These are phyloP conservation scores for Epichloe festucae DNA, from an alignment of 2,329 filamentous ascomycete genomes.

Conservation along the genomic window DNA sequence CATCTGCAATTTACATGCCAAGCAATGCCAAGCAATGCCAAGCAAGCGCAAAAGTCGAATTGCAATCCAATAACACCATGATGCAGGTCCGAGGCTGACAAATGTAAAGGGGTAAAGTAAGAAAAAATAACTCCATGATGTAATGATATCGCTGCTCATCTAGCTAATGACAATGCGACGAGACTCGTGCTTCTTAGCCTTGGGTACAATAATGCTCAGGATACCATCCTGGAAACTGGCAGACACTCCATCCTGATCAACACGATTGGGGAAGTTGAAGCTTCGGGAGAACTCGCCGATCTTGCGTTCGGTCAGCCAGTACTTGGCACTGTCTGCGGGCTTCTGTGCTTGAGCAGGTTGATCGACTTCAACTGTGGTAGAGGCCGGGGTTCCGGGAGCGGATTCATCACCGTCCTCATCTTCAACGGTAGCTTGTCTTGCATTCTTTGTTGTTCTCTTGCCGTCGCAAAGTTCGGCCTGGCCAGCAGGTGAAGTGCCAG, in stretches of 20 bases:
- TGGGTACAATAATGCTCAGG: constrained; percentile 51
- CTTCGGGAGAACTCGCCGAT: constrained; percentile 55
- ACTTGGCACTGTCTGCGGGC: constrained; percentile 37
- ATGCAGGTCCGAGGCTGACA: neutral
- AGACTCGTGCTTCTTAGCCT: constrained; percentile 45
- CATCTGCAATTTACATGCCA: neutral
- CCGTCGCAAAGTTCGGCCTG: constrained; percentile 35
- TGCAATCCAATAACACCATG: constrained; percentile 1
- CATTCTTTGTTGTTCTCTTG: constrained; percentile 23
- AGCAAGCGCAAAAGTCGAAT: neutral
- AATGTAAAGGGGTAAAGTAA: neutral
- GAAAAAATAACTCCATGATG: neutral
- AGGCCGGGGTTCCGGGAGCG: constrained; percentile 1
- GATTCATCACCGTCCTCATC: constrained; percentile 35
- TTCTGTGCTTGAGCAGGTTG: constrained; percentile 16
- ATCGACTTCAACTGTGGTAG: constrained; percentile 11
- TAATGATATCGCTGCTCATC: constrained; percentile 6
- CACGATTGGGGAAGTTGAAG: constrained; percentile 52
- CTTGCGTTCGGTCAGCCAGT: constrained; percentile 58
- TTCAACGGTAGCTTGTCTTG: constrained; percentile 51
- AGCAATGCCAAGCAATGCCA: neutral
- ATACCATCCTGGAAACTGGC: constrained; percentile 54
- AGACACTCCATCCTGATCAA: constrained; percentile 48
- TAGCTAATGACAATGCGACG: constrained; percentile 44
- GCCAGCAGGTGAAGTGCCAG: constrained; percentile 35